phyloP scores from a whole-genome alignment of 352 stramenopile genomes.

The Phytopythium oedochilum region DNA sequence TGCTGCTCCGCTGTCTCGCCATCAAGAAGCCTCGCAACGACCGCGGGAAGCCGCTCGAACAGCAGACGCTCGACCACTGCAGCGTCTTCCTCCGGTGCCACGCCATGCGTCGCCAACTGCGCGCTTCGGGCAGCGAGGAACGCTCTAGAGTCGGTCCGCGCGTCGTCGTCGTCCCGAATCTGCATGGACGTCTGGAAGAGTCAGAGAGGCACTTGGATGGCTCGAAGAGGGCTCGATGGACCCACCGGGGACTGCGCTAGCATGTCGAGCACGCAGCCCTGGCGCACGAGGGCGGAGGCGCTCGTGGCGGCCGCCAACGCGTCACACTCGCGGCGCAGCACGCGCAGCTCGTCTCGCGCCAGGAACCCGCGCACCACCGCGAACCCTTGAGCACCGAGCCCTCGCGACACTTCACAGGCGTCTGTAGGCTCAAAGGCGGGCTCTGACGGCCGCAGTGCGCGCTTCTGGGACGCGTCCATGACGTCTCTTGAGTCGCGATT shows the following conservation, averaged over 20 bases:
- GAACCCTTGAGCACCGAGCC: constrained; percentile 9
- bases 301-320: constrained; percentile 13
- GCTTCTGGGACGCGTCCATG: no score
- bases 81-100: not conserved
- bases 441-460: no score
- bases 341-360: constrained; percentile 25
- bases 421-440: no score
- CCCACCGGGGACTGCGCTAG: constrained; percentile 50
- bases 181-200: no score
- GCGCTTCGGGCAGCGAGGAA: constrained; percentile 25
- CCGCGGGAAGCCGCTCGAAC: constrained; percentile 33
- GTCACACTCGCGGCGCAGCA: constrained; percentile 34
- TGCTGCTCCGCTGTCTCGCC: no score
- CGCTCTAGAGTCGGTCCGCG: constrained; percentile 14
- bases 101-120: constrained; percentile 9
- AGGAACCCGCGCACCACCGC: constrained; percentile 28
- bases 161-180: constrained; percentile 32
- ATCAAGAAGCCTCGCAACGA: constrained; percentile 9
- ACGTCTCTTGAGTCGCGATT: no score
- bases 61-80: constrained; percentile 22
- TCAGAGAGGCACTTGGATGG: no score
- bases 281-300: constrained; percentile 9
- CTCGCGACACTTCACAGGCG: no score
- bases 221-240: not conserved
- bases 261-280: constrained; percentile 58